Evolutionary conservation across 805 yeast genomes (phyloP), one percentile per base, ranked within the genome.

Genomic region (Yarrowia phangngaensis): DNA sequence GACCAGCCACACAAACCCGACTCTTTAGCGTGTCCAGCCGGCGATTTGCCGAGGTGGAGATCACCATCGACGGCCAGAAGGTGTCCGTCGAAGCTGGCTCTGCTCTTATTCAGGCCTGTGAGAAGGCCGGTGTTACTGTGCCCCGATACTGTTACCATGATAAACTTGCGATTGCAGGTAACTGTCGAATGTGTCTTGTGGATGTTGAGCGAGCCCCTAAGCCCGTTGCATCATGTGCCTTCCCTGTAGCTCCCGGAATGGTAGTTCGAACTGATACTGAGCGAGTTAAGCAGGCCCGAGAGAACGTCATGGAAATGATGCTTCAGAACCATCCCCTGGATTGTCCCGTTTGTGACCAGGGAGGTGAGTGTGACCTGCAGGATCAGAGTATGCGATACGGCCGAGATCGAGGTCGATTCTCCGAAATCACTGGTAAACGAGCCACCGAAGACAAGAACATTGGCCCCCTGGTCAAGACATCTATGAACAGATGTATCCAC

Each of bases 91-190:
- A 85, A 64, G 88, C 88, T 40, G 94, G 95, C 2, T 77, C 94
- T 33, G 82, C 94, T 14, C 80, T 86, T 54, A 85, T 86, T 62
- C 95, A 86, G 69, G 95, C 95, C 45, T 87, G 90, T 55, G 95
- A 86, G 62, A 80, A 82, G 68, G 95, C 95, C 30, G 95, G 95
- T 51, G 89, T 84, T 32, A 74, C 81, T 52, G 82, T 86, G 45
- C 95, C 95, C 31, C 76, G 95, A 57, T 86, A 86, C 72, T 86
- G 95, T 69, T 86, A 83, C 73, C 95, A 86, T 68, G 95, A 86
- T 61, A 84, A 85, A 67, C 75, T 86, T 56, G 89, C 94, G 26
- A 77, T 85, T 62, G 95, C 95, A 9, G 95, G 95, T 63, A 86
- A 85, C 70, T 85, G 95, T 67, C 81, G 95, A 67, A 85, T 85